Base-by-base conservation (phyloP, 2,329 filamentous ascomycete species). In the Diplodia scrobiculata region DNA sequence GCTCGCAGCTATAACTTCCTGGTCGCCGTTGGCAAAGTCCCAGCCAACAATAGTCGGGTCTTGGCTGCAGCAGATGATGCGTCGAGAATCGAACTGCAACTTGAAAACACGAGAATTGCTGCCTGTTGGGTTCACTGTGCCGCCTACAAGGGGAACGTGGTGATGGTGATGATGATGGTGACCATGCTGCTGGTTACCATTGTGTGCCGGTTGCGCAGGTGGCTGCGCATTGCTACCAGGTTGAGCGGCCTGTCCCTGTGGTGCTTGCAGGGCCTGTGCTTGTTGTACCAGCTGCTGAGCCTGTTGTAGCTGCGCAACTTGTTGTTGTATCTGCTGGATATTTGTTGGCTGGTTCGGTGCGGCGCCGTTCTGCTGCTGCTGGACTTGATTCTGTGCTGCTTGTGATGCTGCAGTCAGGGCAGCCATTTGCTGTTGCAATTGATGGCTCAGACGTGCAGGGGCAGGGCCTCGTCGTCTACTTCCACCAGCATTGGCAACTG, bases 61-160 rank as follows among this genome's bases (percentile, higher is more conserved):
- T 76, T 98, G 93, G 69, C 91, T 95, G 75, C 94, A 97, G 80
- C 93, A 97, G 65, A 99, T 90, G 71, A 99, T 96, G 72, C 93
- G 88, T 25, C 92, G 86, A 0, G 92, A 91, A 75, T 99, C 95
- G 71, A 97, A 99, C 76, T 99, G 95, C 41, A 98, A 83, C 78
- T 99, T 99, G 82, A 98, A 99, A 2, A 99, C 91, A 27, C 95
- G 78, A 11, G 86, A 84, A 41, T 82, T 83, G 19, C 74, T 75
- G 55, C 48, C 67, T 14, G 45, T 65, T 59, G 66, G 69, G 34
- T 68, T 68, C 19, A 68, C 67, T 5, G 69, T 68, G 21, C 67
- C 69, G 55, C 63, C 68, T 5, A 62, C 65, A 38, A 66, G 51
- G 7, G 65, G 69, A 14, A 67, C 59, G 13, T 73, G 72, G 50